A percentile compares a stretch with the other conserved stretches of the same genome.
Evolutionary conservation across 345 rosid species (phyloP).

Genomic region (Microcos paniculata): DNA sequence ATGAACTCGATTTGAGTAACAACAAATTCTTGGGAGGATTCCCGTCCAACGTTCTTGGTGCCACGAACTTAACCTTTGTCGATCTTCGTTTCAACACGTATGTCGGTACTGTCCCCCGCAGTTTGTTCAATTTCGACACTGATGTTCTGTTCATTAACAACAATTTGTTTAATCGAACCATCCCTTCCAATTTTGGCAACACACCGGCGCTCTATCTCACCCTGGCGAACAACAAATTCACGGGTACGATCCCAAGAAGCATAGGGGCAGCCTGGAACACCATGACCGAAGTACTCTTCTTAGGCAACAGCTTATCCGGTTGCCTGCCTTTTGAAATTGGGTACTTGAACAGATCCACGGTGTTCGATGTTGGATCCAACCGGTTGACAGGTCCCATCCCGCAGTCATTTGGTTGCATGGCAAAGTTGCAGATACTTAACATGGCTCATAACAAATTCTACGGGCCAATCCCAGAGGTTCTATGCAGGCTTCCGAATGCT

Average conservation of each 20-base stretch:
- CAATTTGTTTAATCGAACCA: constrained; percentile 15
- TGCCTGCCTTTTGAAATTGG: constrained; percentile 34
- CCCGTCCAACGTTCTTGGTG: constrained; percentile 22
- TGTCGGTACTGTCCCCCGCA: constrained; percentile 21
- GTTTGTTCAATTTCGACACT: constrained; percentile 25
- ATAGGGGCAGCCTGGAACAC: constrained; percentile 24
- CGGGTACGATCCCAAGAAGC: constrained; percentile 30
- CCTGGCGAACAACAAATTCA: constrained; percentile 28
- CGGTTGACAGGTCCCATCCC: constrained; percentile 29
- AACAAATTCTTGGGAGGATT: constrained; percentile 25
- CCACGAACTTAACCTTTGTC: constrained; percentile 14
- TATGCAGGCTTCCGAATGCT: constrained; percentile 24
- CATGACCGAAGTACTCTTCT: constrained; percentile 19
- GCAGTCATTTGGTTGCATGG: constrained; percentile 32
- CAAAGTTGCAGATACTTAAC: constrained; percentile 15
- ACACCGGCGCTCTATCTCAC: constrained; percentile 30
- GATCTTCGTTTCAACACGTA: constrained; percentile 30
- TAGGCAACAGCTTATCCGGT: constrained; percentile 27
- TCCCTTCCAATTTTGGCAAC: constrained; percentile 28
- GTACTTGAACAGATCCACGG: constrained; percentile 13
- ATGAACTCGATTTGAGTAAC: constrained; percentile 33
- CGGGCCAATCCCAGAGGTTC: constrained; percentile 21
- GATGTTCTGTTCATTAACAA: constrained; percentile 32
- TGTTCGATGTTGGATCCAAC: constrained; percentile 25
- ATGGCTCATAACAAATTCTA: constrained; percentile 30